Percentiles rank a stretch among this genome's conserved stretches.
Conservation (phyloP, 805 yeast species). For the Candida chauliodis region DNA sequence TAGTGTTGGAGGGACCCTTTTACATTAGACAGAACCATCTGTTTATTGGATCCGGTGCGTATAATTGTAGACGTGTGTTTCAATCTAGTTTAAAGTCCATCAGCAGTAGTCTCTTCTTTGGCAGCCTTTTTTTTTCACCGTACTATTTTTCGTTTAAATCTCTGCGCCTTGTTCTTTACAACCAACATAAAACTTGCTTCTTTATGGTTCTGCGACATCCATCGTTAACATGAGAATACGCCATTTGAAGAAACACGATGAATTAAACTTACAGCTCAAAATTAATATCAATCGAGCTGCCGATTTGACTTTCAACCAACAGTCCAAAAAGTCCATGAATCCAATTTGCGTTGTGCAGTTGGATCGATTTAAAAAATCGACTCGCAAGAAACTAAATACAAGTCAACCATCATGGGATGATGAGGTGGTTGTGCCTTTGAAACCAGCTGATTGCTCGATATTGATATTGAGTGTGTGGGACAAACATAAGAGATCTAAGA, state of each 20-base stretch:
- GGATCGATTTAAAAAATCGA: conserved; percentile 25
- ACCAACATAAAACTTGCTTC: no score
- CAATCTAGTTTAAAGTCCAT: no score
- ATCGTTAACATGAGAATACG: conserved; percentile 6
- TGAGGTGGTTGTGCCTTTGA: conserved; percentile 27
- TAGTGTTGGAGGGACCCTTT: no score
- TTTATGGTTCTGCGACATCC: no score
- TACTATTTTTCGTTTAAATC: no score
- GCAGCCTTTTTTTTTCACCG: no score
- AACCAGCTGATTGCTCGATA: conserved; percentile 25
- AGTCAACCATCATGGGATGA: conserved; percentile 41
- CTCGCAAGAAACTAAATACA: conserved; percentile 30
- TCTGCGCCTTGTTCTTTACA: no score
- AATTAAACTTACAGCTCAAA: conserved; percentile 15
- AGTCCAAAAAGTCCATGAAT: conserved; percentile 22
- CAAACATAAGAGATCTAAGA: conserved; percentile 31
- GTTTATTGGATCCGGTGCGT: no score
- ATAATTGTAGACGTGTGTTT: no score
- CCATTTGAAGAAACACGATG: background rate
- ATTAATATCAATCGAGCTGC: conserved; percentile 39
- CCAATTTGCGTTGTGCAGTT: conserved; percentile 36
- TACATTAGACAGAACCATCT: no score
- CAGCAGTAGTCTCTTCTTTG: no score
- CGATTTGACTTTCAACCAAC: conserved; percentile 19
- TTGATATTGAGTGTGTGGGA: conserved; percentile 39